These are phyloP conservation scores for Globisporangium solare DNA, from an alignment of 352 stramenopile species.

Conservation along the genomic window DNA sequence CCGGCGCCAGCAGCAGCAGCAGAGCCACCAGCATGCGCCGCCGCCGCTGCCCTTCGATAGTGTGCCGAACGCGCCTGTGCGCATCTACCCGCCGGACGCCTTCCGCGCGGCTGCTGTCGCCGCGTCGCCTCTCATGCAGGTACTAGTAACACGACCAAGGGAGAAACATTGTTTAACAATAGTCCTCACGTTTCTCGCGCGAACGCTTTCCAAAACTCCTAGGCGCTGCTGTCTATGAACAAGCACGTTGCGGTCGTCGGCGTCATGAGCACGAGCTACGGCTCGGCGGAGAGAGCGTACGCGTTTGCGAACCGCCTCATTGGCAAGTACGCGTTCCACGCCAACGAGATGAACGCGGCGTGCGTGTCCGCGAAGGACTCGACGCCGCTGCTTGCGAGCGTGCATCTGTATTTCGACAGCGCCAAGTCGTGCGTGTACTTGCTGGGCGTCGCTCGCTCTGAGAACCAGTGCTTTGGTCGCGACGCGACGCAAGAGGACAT, in stretches of 20 bases:
- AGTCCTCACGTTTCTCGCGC: neutral
- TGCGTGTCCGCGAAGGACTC: slow-evolving; percentile 14
- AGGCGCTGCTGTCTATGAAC: slow-evolving; percentile 34
- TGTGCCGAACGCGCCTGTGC: slow-evolving; percentile 36
- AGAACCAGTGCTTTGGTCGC: slow-evolving; percentile 30
- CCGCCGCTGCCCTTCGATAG: slow-evolving; percentile 26
- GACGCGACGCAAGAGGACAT: slow-evolving; percentile 1
- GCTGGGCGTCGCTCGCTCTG: slow-evolving; percentile 38
- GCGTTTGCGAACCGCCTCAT: slow-evolving; percentile 64
- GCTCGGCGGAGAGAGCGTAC: slow-evolving; percentile 26
- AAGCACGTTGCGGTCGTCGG: slow-evolving; percentile 44
- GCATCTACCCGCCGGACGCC: slow-evolving; percentile 46
- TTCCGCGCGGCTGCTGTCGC: slow-evolving; percentile 13
- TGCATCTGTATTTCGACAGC: slow-evolving; percentile 62
- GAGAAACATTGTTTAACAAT: too few species aligned
- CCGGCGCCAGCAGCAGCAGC: slow-evolving; percentile 1
- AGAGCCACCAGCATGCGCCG: slow-evolving; percentile 9
- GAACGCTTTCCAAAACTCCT: too few species aligned
- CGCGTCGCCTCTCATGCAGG: slow-evolving; percentile 11
- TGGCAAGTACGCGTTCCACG: slow-evolving; percentile 44
- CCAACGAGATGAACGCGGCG: slow-evolving; percentile 11
- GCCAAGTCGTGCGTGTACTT: slow-evolving; percentile 44
- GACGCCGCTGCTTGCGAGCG: slow-evolving; percentile 20
- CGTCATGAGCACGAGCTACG: slow-evolving; percentile 34
- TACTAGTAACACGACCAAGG: neutral